Evolutionary conservation across 2,329 filamentous ascomycete species (phyloP), one percentile per base, ranked within the genome.

Genomic region (Talaromyces funiculosus): DNA sequence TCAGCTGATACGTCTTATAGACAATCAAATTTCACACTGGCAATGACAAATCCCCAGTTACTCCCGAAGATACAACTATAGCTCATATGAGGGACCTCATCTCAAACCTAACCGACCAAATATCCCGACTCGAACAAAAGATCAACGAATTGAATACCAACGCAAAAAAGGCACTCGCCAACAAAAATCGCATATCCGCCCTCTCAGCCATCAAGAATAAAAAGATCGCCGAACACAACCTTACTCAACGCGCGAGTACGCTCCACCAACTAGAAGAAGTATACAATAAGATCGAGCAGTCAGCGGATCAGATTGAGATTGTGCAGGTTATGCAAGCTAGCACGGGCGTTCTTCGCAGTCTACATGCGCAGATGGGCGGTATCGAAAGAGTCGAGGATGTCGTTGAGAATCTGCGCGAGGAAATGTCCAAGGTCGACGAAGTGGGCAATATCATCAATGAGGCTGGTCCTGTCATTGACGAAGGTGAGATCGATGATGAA

Each of bases 401-500:
- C 12, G 84, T 95, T 56, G 89, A 90, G 66, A 81, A 82, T 53
- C 76, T 96, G 69, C 83, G 89, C 57, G 88, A 92, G 67, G 87
- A 95, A 76, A 94, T 94, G 85, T 82, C 78, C 56, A 86, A 88
- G 67, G 86, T 88, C 24, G 92, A 97, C 70, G 93, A 97, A 76
- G 84, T 97, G 22, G 85, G 86, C 29, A 84, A 82, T 59, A 87
- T 93, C 42, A 82, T 97, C 64, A 86, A 86, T 57, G 90, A 94
- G 65, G 80, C 77, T 12, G 78, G 76, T 14, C 73, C 66, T 58
- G 74, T 70, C 64, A 80, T 96, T 33, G 90, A 96, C 72, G 92
- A 96, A 69, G 82, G 71, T 20, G 92, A 95, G 72, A 85, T 97
- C 59, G 92, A 97, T 66, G 89, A 93, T 62, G 93, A 97, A 77